Evolutionary conservation across 345 rosid species (phyloP), one percentile per base, ranked within the genome.

Genomic region (Gossypium sturtianum): DNA sequence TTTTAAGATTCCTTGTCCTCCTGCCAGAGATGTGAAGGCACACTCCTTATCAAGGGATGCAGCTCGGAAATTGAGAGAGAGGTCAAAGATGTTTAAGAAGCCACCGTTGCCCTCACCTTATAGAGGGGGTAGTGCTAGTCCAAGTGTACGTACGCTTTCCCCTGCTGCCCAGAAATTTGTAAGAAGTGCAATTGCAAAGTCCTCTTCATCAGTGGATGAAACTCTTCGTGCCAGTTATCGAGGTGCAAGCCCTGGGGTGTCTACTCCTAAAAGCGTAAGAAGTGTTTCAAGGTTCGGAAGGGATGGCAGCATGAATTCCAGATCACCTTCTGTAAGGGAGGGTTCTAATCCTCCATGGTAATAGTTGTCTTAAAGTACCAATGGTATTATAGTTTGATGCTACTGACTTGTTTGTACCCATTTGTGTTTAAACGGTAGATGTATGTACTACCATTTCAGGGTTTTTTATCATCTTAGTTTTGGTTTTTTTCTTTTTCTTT

Each of bases 91-190:
- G 94, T 90, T 87, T 75, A 89, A 84, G 82, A 95, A 91, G 79
- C 98, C 97, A 11, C 99, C 98, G 0, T 77, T 95, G 84, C 93
- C 92, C 23, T 91, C 99, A 6, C 98, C 97, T 16, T 88, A 80
- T 72, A 86, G 97, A 80, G 92, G 93, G n/a, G 99, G 98, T 41
- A 91, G 99, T 80, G 97, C 97, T 25, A 91, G 97, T 86, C 98
- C 99, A 8, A 89, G 80, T 77, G 89, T 81, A 19, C 81, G 93
- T 47, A 86, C 87, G 12, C 88, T 93, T 57, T 95, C 99, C 56
- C 94, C 99, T 7, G 99, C 99, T 70, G 98, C 98, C 8, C 99
- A 87, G 87, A 95, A 95, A 89, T 93, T 95, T 78, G 87, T 87
- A 75, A 91, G 97, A 79, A 87, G 81, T 75, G 94, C 97, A 45